Percentiles rank a stretch among this genome's conserved stretches.
Conservation (phyloP, 768 basidiomycete species). For the Boletus eberwhitei region DNA sequence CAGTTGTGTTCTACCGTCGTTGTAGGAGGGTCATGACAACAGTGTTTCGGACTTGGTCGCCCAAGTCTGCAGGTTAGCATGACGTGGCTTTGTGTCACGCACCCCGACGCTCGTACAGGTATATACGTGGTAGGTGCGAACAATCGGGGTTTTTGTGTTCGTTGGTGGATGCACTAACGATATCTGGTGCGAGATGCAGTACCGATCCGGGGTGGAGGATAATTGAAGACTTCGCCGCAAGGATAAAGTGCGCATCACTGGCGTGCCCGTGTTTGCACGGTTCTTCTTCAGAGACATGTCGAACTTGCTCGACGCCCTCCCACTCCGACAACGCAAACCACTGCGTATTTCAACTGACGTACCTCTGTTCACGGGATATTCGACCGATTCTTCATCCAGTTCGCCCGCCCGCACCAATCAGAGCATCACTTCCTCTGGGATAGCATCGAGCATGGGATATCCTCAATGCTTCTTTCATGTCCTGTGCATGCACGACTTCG, state of each 20-base stretch:
- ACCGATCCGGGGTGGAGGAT: not conserved
- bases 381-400: conserved; percentile 30
- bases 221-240: not conserved
- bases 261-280: not conserved
- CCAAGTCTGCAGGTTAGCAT: not conserved
- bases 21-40: not conserved
- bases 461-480: conserved; percentile 38
- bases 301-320: not conserved
- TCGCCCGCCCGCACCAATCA: conserved; percentile 13
- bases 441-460: conserved; percentile 31
- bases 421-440: conserved; percentile 10
- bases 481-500: conserved; percentile 67
- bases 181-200: not conserved
- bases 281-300: conserved; percentile 9
- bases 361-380: conserved; percentile 34
- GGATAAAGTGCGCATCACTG: conserved; percentile 7
- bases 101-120: not conserved
- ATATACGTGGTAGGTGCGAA: not conserved
- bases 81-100: not conserved
- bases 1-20: not conserved
- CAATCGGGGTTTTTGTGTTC: not conserved
- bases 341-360: conserved; percentile 34
- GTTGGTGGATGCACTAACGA: conserved; percentile 7
- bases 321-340: conserved; percentile 11
- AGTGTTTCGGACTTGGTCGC: not conserved